Conservation (phyloP, 208 protist species). For the Kentomonas sorsogonicus region DNA sequence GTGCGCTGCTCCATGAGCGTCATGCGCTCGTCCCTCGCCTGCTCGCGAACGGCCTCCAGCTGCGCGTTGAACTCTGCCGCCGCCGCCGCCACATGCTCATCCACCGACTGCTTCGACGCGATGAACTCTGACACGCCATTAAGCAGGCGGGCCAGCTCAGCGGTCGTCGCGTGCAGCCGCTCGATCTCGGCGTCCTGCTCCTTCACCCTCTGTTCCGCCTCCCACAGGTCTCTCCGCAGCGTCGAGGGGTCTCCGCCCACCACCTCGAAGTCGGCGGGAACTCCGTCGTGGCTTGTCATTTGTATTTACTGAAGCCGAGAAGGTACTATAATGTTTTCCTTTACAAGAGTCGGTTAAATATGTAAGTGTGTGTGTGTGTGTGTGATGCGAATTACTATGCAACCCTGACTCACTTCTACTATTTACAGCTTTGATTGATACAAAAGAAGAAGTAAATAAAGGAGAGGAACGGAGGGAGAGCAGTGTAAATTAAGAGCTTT, state of each 20-base stretch:
- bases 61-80: conserved; percentile 23
- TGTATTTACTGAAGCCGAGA: no score
- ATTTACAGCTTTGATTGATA: no score
- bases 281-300: no score
- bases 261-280: no score
- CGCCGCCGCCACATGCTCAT: conserved; percentile 43
- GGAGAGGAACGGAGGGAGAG: neutral
- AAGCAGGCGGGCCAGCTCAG: conserved; percentile 49
- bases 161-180: conserved; percentile 46
- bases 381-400: no score
- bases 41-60: conserved; percentile 17
- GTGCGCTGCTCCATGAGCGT: conserved; percentile 78
- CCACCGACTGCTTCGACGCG: conserved; percentile 38
- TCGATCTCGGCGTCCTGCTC: conserved; percentile 31
- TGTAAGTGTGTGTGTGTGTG: no score
- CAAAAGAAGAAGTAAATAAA: neutral
- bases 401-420: no score
- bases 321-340: no score
- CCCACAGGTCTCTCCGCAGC: neutral
- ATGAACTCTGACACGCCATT: conserved; percentile 45
- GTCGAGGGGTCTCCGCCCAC: neutral
- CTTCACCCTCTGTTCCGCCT: conserved; percentile 19
- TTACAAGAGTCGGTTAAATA: no score
- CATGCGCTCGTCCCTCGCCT: conserved; percentile 26
- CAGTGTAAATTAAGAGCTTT: neutral